Evolutionary conservation across 805 yeast species (phyloP), one percentile per base, ranked within the genome.

Genomic region (Wickerhamiella cacticola): DNA sequence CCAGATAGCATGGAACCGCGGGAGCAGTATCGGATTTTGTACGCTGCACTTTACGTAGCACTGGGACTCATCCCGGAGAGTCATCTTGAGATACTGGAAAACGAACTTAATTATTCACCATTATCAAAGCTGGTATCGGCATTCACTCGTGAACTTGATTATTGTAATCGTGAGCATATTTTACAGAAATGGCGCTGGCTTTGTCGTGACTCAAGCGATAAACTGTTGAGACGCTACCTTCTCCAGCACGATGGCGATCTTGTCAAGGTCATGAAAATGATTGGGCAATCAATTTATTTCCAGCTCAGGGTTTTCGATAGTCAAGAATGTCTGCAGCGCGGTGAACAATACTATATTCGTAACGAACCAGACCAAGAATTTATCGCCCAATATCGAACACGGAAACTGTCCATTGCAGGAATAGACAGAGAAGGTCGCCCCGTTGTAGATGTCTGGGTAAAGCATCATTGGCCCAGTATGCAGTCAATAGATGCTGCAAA

Each of bases 401-500:
- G 80, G 52, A 87, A 88, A 66, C 80, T 92, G 13, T 73, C 74
- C 52, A 69, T 87, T 39, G 73, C 76, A 53, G 96, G 96, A 24
- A 65, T 64, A 46, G 98, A 92, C 64, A 71, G 68, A 55, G 65
- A 71, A 41, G 76, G 78, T 18, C 77, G 94, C 57, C 96, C 96
- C 26, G 69, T 89, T 45, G 89, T 86, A 50, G 69, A 76, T 48
- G 81, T 88, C 48, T 76, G 88, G 61, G 92, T 94, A 9, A 74
- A 79, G 54, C 69, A 76, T 56, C 97, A 92, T 64, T 72, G 71
- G 58, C 73, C 86, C 5, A 67, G 71, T 21, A 84, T 76, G 26
- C 88, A 81, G 66, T 65, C 82, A 3, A 76, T 74, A 50, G 77
- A 73, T 48, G 94, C 82, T 50, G 71, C 87, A 55, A 82, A 85